phyloP scores from a whole-genome alignment of 768 basidiomycete species.

The Kwoniella dejecticola region DNA sequence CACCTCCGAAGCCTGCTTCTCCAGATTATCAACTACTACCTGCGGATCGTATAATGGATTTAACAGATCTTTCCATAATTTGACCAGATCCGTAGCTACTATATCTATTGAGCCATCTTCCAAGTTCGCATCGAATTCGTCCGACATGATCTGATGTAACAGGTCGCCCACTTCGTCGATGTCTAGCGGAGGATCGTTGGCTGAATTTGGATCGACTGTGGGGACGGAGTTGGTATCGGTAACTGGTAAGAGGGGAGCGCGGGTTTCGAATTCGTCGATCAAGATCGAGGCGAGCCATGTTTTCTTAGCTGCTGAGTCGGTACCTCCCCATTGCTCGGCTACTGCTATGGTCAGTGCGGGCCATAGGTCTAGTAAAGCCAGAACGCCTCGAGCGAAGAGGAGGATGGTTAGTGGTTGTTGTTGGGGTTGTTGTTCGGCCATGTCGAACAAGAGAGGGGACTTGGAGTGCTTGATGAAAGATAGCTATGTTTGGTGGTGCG shows the following conservation, averaged over 20 bases:
- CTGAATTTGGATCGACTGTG: conserved; percentile 27
- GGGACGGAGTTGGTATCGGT: conserved; percentile 4
- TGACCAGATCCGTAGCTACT: conserved; percentile 66
- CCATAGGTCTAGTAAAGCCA: conserved; percentile 82
- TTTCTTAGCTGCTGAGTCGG: conserved; percentile 68
- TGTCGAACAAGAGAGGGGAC: neutral
- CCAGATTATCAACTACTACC: conserved; percentile 64
- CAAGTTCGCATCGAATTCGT: conserved; percentile 80
- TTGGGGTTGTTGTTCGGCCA: conserved; percentile 5
- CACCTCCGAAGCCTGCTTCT: conserved; percentile 57
- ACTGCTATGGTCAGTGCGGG: conserved; percentile 82
- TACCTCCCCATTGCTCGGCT: conserved; percentile 82
- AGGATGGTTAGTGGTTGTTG: conserved; percentile 32
- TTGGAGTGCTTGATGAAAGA: neutral
- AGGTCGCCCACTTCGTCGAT: conserved; percentile 77
- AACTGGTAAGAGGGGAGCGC: conserved; percentile 63
- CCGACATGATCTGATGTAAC: conserved; percentile 77
- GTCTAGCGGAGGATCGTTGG: conserved; percentile 60
- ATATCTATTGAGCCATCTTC: conserved; percentile 80
- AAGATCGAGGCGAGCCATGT: conserved; percentile 74
- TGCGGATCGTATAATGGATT: conserved; percentile 55
- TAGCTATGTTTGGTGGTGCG: no score
- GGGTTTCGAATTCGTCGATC: conserved; percentile 61
- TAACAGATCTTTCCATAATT: conserved; percentile 50
- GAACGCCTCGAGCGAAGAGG: conserved; percentile 81